These are phyloP conservation scores for Boletus calvinii DNA, from an alignment of 1,284 basidiomycete genomes.

Conservation along the genomic window DNA sequence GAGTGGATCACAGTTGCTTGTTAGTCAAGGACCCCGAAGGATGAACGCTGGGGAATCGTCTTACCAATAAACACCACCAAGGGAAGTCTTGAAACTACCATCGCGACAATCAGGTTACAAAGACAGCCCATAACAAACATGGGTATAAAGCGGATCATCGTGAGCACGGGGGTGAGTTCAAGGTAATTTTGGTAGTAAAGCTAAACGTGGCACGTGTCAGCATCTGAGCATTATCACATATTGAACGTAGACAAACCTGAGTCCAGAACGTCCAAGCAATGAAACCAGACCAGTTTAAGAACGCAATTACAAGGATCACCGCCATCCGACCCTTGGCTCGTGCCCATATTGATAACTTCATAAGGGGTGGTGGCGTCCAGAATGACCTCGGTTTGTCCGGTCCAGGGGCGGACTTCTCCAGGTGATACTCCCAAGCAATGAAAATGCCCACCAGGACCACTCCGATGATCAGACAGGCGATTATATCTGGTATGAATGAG, in stretches of 20 bases:
- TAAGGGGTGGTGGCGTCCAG: slow-evolving; percentile 58
- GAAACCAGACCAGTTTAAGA: slow-evolving; percentile 65
- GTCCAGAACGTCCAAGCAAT: slow-evolving; percentile 48
- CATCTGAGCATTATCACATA: not conserved
- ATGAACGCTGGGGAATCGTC: slow-evolving; percentile 15
- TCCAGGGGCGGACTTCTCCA: slow-evolving; percentile 40
- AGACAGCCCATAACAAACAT: slow-evolving; percentile 69
- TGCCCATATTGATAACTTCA: slow-evolving; percentile 61
- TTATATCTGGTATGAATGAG: slow-evolving; percentile 39
- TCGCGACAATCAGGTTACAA: slow-evolving; percentile 68
- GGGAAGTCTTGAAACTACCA: slow-evolving; percentile 56
- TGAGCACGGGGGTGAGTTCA: slow-evolving; percentile 54
- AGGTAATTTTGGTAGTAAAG: slow-evolving; percentile 70
- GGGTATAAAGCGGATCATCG: slow-evolving; percentile 78
- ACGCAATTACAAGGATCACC: slow-evolving; percentile 57
- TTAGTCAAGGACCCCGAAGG: not conserved
- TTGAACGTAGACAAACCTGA: slow-evolving; percentile 36
- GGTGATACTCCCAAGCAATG: slow-evolving; percentile 58
- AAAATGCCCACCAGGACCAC: slow-evolving; percentile 53
- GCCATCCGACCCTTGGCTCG: slow-evolving; percentile 61
- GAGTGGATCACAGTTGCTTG: not conserved
- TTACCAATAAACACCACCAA: slow-evolving; percentile 56
- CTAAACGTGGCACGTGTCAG: slow-evolving; percentile 31
- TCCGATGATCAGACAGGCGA: slow-evolving; percentile 56
- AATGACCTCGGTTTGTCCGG: slow-evolving; percentile 21